Evolutionary conservation across 257 asterid genomes (phyloP).

Genomic region (Prunella vulgaris): DNA sequence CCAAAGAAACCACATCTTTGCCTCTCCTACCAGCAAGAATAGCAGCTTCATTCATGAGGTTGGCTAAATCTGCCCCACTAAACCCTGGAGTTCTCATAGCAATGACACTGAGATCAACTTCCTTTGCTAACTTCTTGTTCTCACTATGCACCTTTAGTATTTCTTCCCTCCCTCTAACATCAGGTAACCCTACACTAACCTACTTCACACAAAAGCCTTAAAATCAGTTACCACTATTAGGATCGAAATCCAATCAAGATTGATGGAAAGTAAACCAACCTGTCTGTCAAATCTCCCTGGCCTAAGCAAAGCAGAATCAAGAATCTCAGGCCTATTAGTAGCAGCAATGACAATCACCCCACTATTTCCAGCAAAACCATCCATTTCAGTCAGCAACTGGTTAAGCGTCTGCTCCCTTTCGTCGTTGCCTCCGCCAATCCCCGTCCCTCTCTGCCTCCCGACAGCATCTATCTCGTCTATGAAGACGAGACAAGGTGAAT

Average conservation of each 20-base stretch:
- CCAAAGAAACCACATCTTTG: conserved; percentile 32
- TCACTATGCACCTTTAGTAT: conserved; percentile 51
- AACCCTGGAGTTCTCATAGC: conserved; percentile 76
- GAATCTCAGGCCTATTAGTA: conserved; percentile 64
- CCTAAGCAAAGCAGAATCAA: conserved; percentile 64
- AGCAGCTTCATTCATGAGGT: conserved; percentile 74
- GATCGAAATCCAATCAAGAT: neutral
- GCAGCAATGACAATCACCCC: conserved; percentile 70
- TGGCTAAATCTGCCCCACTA: conserved; percentile 69
- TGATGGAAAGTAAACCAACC: conserved; percentile 18
- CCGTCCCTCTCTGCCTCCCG: conserved; percentile 70
- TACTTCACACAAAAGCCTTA: conserved; percentile 3
- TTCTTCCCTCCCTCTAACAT: conserved; percentile 60
- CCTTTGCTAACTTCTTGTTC: conserved; percentile 38
- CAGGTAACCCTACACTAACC: conserved; percentile 63
- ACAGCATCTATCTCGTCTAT: conserved; percentile 75
- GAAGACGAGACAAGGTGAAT: conserved; percentile 56
- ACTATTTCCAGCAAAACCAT: conserved; percentile 51
- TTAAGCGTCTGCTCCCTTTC: conserved; percentile 74
- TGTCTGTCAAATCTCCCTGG: conserved; percentile 73
- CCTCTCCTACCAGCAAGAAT: conserved; percentile 77
- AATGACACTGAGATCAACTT: conserved; percentile 46
- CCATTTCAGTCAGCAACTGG: conserved; percentile 68
- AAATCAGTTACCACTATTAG: neutral
- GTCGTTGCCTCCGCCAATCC: conserved; percentile 78